Evolutionary conservation across 2,329 filamentous ascomycete species (phyloP).

Genomic region (Diplodia sapinea): DNA sequence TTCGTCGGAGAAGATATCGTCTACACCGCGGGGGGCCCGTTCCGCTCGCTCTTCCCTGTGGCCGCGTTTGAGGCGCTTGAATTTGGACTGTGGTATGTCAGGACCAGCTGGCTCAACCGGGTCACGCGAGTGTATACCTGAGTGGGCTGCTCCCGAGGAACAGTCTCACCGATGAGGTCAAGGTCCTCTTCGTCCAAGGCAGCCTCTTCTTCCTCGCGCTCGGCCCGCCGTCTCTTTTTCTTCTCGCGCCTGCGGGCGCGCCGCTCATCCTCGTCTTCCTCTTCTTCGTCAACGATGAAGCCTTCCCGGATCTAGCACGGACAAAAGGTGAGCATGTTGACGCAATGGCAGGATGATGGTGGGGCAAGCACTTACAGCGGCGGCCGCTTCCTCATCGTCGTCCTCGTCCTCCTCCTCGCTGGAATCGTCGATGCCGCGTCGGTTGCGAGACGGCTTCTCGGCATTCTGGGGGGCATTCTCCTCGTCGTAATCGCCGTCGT

Average conservation of each 20-base stretch:
- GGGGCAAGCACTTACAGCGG: slow-evolving; percentile 35
- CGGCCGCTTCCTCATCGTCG: slow-evolving; percentile 39
- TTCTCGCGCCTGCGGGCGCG: slow-evolving; percentile 65
- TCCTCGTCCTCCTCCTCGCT: slow-evolving; percentile 51
- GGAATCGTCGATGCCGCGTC: slow-evolving; percentile 46
- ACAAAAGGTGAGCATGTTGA: slow-evolving; percentile 6
- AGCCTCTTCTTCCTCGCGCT: slow-evolving; percentile 83
- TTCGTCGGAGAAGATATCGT: slow-evolving; percentile 95
- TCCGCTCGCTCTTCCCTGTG: slow-evolving; percentile 72
- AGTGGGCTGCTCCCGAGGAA: slow-evolving; percentile 18
- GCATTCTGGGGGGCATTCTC: slow-evolving; percentile 34
- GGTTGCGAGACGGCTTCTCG: slow-evolving; percentile 40
- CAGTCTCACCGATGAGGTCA: slow-evolving; percentile 62
- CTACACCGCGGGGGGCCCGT: slow-evolving; percentile 72
- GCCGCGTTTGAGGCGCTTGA: slow-evolving; percentile 94
- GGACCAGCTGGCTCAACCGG: background rate
- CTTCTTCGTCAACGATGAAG: slow-evolving; percentile 94
- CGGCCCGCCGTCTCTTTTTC: slow-evolving; percentile 75
- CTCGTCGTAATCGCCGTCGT: slow-evolving; percentile 47
- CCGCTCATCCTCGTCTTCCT: slow-evolving; percentile 71
- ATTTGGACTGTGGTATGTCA: slow-evolving; percentile 70
- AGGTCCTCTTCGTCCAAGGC: slow-evolving; percentile 92
- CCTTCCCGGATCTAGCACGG: slow-evolving; percentile 77
- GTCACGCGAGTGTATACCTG: background rate
- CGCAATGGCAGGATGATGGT: slow-evolving; percentile 26